phyloP scores from a whole-genome alignment of 2,329 filamentous ascomycete species.

The Penicillium sp. region DNA sequence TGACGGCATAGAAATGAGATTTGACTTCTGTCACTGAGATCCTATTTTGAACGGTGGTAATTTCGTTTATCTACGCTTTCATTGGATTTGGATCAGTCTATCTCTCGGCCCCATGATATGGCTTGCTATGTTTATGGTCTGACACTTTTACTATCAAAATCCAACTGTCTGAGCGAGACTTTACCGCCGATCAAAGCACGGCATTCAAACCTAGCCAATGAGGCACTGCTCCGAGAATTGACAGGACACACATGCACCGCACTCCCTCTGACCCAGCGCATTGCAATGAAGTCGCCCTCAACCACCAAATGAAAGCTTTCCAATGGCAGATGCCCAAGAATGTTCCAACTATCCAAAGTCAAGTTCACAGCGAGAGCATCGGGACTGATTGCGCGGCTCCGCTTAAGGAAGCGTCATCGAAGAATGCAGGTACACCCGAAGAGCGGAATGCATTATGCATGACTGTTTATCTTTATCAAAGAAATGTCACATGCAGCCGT shows the following conservation, averaged over 20 bases:
- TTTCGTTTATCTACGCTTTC: not conserved
- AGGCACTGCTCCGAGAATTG: not conserved
- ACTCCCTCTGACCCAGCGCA: not conserved
- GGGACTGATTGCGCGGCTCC: constrained; percentile 17
- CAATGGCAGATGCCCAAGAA: not conserved
- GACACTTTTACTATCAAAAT: not conserved
- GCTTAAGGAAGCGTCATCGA: constrained; percentile 10
- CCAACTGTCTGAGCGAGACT: not conserved
- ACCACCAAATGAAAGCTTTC: not conserved
- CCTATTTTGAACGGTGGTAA: not conserved
- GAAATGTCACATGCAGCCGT: not conserved
- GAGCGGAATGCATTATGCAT: constrained; percentile 12
- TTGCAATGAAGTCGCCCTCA: not conserved
- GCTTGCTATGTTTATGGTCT: not conserved
- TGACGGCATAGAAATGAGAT: constrained; percentile 20
- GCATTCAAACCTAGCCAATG: not conserved
- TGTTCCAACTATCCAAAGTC: not conserved
- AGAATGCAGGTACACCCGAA: constrained; percentile 14
- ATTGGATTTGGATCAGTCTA: not conserved
- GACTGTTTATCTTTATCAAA: not conserved
- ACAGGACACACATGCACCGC: not conserved
- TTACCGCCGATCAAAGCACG: not conserved
- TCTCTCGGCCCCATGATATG: not conserved
- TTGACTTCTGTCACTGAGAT: not conserved
- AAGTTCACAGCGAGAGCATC: not conserved